Base-by-base conservation (phyloP, 768 basidiomycete species). In the Exidia glandulosa region DNA sequence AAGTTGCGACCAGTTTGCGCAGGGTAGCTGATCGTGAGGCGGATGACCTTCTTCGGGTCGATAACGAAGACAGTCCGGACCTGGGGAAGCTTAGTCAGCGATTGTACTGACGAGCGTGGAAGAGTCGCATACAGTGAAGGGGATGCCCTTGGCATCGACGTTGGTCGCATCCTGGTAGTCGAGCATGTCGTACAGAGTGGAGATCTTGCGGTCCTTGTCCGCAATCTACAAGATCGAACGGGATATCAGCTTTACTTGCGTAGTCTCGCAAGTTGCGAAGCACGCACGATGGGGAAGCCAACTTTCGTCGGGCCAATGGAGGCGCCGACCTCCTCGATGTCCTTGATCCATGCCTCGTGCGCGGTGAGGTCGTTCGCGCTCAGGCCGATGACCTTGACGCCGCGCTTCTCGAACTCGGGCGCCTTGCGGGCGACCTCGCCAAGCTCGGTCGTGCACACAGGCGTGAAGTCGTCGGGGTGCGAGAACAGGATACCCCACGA, bases 51-150 rank as follows among this genome's bases (percentile, higher is more conserved):
- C 76, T 91, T 92, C 50, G 96, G 94, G 76, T 99, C 96, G 68
- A 99, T 92, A 64, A 99, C 77, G 74, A 95, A 99, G 62, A 99
- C 96, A 7, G 93, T 96, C 62, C 96, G 88, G 74, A 99, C 84
- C 87, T 90, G 60, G 19, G 29, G n/a, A 57, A 59, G 50, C 48
- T 63, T 36, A 61, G 57, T 25, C 25, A 52, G 3, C 14, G 23
- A 4, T 45, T 32, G 27, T 30, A 29, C 31, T 14, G 10, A 37
- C 37, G 33, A 27, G 19, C 32, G 34, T 13, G 19, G 59, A 57
- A 25, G 19, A 59, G 61, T 59, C 57, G 64, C 75, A 63, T 64
- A 86, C 92, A 55, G 96, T 99, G 79, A 97, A 93, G 25, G 96
- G 96, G 48, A 97, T 80, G 54, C 94, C 91, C 73, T 90, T 91